Conservation (phyloP, 2,329 filamentous ascomycete species). For the Myotisia sp. region DNA sequence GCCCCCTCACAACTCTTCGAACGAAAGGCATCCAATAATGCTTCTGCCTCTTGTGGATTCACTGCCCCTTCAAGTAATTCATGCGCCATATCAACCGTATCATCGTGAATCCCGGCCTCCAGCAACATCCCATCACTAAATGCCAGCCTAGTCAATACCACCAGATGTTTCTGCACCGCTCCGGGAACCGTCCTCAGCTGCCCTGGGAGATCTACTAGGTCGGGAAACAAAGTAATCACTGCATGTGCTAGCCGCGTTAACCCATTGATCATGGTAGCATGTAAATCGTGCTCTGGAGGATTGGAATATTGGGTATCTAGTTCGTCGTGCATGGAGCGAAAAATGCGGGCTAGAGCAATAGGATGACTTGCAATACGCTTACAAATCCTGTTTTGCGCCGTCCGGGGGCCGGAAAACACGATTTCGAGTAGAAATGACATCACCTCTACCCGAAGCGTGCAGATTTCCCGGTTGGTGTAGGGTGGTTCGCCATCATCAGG, state of each 20-base stretch:
- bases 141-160: conserved; percentile 67
- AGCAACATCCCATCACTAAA: conserved; percentile 69
- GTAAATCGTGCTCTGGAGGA: conserved; percentile 31
- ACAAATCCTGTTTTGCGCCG: conserved; percentile 43
- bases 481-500: conserved; percentile 30
- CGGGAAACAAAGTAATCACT: conserved; percentile 46
- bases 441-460: conserved; percentile 31
- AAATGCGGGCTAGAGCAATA: conserved; percentile 57
- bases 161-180: conserved; percentile 65
- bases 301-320: conserved; percentile 47
- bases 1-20: conserved; percentile 21
- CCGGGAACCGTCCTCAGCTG: conserved; percentile 59
- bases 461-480: conserved; percentile 25
- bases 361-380: conserved; percentile 53
- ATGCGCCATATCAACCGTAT: conserved; percentile 67
- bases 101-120: conserved; percentile 61
- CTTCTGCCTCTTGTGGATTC: conserved; percentile 63
- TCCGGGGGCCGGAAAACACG: conserved; percentile 26
- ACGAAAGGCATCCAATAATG: conserved; percentile 36
- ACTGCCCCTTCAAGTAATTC: conserved; percentile 66
- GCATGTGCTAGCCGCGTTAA: conserved; percentile 48
- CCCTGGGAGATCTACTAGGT: conserved; percentile 50
- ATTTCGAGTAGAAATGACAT: conserved; percentile 30
- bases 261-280: conserved; percentile 42
- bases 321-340: conserved; percentile 61